A percentile compares a stretch with the other conserved stretches of the same genome.
Evolutionary conservation across 257 asterid genomes (phyloP).

Genomic region (Nicotiana otophora): DNA sequence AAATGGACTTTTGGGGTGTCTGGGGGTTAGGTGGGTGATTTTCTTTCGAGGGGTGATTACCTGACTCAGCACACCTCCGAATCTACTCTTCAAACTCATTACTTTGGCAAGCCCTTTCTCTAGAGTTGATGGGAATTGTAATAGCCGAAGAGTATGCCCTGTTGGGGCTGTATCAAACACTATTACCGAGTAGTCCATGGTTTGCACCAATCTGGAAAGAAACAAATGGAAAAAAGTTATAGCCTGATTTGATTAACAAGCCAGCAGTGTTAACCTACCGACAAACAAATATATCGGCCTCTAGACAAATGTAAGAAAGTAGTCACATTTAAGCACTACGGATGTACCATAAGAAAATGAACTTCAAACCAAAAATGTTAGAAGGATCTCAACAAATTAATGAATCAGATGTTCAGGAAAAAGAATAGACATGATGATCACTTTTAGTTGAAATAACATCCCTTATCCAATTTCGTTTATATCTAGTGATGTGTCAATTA

Average conservation of each 20-base stretch:
- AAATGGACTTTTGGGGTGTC: background rate
- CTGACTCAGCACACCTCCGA: slow-evolving; percentile 92
- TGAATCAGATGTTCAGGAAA: background rate
- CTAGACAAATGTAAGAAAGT: background rate
- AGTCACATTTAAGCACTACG: background rate
- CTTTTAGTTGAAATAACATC: background rate
- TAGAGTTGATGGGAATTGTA: slow-evolving; percentile 94
- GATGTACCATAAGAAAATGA: background rate
- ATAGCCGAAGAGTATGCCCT: slow-evolving; percentile 92
- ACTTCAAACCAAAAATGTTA: background rate
- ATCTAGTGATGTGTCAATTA: background rate
- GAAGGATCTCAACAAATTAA: background rate
- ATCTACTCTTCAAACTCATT: slow-evolving; percentile 84
- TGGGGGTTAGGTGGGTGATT: background rate
- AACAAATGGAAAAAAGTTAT: background rate
- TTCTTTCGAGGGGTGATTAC: slow-evolving; percentile 22
- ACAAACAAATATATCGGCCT: background rate
- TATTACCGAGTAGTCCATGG: slow-evolving; percentile 91
- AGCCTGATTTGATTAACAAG: background rate
- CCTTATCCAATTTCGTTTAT: background rate
- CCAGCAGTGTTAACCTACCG: background rate
- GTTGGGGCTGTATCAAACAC: slow-evolving; percentile 99
- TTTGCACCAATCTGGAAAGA: slow-evolving; percentile 79
- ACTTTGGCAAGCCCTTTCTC: slow-evolving; percentile 86
- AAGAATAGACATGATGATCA: background rate